These are phyloP conservation scores for Emergomyces orientalis DNA, from an alignment of 2,329 filamentous ascomycete species.

Conservation along the genomic window DNA sequence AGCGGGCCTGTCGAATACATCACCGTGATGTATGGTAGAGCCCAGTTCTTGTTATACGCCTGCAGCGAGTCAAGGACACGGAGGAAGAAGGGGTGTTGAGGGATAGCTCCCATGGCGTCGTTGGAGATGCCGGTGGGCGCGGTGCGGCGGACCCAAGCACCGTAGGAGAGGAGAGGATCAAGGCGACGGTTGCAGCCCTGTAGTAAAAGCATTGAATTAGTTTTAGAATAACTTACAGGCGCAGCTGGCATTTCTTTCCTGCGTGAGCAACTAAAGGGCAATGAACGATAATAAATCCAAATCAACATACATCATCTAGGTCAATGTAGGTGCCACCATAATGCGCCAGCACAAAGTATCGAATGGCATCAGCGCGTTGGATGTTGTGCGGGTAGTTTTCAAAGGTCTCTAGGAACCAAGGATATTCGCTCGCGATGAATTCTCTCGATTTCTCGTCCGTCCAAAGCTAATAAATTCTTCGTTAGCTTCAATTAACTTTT, in stretches of 20 bases:
- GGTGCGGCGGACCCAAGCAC: slow-evolving; percentile 62
- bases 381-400: slow-evolving; percentile 66
- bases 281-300: neutral
- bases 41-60: slow-evolving; percentile 59
- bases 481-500: neutral
- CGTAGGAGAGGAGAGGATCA: slow-evolving; percentile 59
- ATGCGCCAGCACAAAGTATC: slow-evolving; percentile 68
- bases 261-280: neutral
- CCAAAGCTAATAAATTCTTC: slow-evolving; percentile 51
- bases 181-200: slow-evolving; percentile 60
- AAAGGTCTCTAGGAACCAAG: slow-evolving; percentile 68
- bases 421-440: slow-evolving; percentile 64
- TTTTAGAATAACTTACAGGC: neutral
- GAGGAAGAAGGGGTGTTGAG: slow-evolving; percentile 65
- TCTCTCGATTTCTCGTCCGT: slow-evolving; percentile 59
- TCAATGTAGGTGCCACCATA: slow-evolving; percentile 77
- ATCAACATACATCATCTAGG: slow-evolving; percentile 53
- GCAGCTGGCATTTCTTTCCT: neutral
- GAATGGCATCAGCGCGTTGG: slow-evolving; percentile 66
- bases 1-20: slow-evolving; percentile 71
- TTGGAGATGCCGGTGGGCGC: slow-evolving; percentile 70
- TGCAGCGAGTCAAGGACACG: slow-evolving; percentile 59
- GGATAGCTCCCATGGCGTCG: slow-evolving; percentile 66
- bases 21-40: slow-evolving; percentile 63
- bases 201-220: slow-evolving; percentile 2